A percentile compares a stretch with the other conserved stretches of the same genome.
Conservation (phyloP, 164 flowering plant genomes). For the Kalanchoe fedtschenkoi region DNA sequence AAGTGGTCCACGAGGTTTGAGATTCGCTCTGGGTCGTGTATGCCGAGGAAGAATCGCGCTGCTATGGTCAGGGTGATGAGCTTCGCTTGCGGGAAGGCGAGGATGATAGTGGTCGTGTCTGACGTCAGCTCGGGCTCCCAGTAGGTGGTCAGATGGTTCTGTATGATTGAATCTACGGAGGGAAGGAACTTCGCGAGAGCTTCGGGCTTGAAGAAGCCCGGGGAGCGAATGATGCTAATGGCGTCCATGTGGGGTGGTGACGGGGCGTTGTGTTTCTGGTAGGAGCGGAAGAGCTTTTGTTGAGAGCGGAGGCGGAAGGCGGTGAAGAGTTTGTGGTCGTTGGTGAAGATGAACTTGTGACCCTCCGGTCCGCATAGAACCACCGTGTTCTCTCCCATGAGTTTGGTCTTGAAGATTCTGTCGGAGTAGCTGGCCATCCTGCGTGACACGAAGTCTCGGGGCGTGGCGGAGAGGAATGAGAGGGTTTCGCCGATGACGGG, state of each 20-base stretch:
- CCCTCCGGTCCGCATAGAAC: conserved; percentile 33
- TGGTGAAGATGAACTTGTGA: conserved; percentile 34
- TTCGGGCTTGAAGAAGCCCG: conserved; percentile 25
- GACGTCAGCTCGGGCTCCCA: conserved; percentile 17
- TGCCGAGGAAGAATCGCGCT: conserved; percentile 21
- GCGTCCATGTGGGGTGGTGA: background rate
- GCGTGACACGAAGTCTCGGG: conserved; percentile 22
- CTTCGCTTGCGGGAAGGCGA: conserved; percentile 20
- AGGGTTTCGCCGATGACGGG: conserved; percentile 31
- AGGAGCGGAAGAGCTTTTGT: conserved; percentile 24
- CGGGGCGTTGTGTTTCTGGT: conserved; percentile 1
- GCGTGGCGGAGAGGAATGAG: conserved; percentile 21
- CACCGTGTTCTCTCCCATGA: conserved; percentile 27
- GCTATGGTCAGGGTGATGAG: conserved; percentile 16
- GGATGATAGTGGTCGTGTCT: too few species aligned
- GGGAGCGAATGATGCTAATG: conserved; percentile 6
- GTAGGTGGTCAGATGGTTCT: conserved; percentile 12
- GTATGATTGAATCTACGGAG: conserved; percentile 22
- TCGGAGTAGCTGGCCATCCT: conserved; percentile 26
- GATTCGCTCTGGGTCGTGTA: conserved; percentile 16
- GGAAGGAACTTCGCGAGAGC: conserved; percentile 16
- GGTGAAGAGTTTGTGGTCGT: conserved; percentile 23
- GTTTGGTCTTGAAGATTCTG: conserved; percentile 28
- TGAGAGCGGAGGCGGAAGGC: conserved; percentile 25
- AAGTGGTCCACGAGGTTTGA: conserved; percentile 15